Base-by-base conservation (phyloP, 129 eudicot genomes). In the Flaveria ramosissima region DNA sequence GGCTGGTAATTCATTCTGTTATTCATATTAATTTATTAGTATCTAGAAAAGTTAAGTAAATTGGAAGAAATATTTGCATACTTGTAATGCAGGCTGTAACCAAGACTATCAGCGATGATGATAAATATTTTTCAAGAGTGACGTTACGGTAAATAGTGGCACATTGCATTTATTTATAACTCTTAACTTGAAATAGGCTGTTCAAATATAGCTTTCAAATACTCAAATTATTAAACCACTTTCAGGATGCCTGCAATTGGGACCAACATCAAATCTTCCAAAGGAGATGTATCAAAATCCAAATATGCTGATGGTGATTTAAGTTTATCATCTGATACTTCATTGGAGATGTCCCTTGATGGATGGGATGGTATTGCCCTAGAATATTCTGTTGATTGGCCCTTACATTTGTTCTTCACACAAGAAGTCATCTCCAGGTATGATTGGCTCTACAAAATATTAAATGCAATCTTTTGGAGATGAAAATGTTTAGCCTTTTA, bases 361-460 rank as follows among this genome's bases (percentile, higher is more conserved):
- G 99, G 99, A 59, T 94, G 99, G 99, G 99, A 91, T 86, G 94
- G 97, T n/a, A 91, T 94, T 61, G 82, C 97, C 66, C 89, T 94
- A 70, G 92, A 89, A 86, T 94, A 94, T 86, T 87, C 96, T 77
- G 79, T 94, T 67, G 96, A 94, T 78, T 94, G 99, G 99, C 97
- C 99, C 43, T 83, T 94, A 50, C 99, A 94, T 41, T 77, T 94
- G 83, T 94, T 94, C 83, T 91, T 94, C 76, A 87, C 97, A 11
- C 99, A 89, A 77, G 97, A 94, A 75, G 96, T 94, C 57, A 93
- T 94, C 78, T 89, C 97, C 45, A 91, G 92, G 99, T 94, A 80
- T 80, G 84, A 52, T 27, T 61, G 42, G 4, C 79, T 70, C 75
- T 20, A n/a, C 50, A 53, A 65, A 57, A 17, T 26, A 39, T 77